Percentiles rank a stretch among this genome's conserved stretches.
Evolutionary conservation across 2,329 filamentous ascomycete genomes (phyloP).

Genomic region (Sclerotiophoma versabilis): DNA sequence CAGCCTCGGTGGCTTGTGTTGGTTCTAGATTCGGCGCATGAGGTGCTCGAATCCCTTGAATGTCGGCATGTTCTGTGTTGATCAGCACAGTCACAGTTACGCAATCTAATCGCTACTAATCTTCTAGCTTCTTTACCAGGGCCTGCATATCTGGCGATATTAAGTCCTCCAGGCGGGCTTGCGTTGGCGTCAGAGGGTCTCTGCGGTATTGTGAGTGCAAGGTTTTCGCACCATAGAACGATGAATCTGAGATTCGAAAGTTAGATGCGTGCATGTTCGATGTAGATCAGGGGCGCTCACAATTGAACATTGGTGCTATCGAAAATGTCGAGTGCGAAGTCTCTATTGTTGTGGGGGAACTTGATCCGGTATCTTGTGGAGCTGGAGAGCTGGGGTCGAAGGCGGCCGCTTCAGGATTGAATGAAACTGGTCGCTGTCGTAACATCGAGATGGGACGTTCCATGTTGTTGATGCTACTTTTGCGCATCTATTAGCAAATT

Average conservation of each 20-base stretch:
- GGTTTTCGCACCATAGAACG: not conserved
- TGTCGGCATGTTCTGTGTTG: not conserved
- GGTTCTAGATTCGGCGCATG: not conserved
- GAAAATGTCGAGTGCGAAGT: not conserved
- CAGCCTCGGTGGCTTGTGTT: not conserved
- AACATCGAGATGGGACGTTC: not conserved
- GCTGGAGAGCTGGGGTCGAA: constrained; percentile 9
- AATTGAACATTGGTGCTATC: constrained; percentile 12
- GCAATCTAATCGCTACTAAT: not conserved
- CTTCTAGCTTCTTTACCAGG: constrained; percentile 3
- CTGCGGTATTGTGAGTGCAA: not conserved
- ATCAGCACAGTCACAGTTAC: not conserved
- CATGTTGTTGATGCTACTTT: constrained; percentile 4
- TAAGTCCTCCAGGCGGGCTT: not conserved
- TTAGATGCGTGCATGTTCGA: not conserved
- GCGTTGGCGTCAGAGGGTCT: not conserved
- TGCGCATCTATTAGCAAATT: not conserved
- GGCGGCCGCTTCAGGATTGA: constrained; percentile 18
- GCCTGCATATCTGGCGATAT: not conserved
- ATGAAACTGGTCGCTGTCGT: not conserved
- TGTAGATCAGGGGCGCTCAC: not conserved
- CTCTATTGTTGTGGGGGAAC: not conserved
- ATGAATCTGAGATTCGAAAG: not conserved
- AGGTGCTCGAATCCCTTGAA: not conserved
- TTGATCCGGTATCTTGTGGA: not conserved